Base-by-base conservation (phyloP, 1,284 basidiomycete species). In the Porodaedalea pini region DNA sequence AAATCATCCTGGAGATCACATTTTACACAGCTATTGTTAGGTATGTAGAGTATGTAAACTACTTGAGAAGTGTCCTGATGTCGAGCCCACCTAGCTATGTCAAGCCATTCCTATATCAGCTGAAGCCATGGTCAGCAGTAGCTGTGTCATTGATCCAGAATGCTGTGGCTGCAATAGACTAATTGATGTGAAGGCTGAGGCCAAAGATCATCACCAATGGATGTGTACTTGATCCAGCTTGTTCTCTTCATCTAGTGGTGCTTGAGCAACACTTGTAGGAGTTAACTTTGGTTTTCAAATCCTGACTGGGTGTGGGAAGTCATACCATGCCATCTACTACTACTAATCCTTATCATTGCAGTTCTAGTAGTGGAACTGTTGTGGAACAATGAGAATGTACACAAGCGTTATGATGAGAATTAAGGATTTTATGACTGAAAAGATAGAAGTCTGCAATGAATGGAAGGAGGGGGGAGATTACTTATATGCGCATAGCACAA, bases 21-120 rank as follows among this genome's bases (percentile, higher is more conserved):
- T 53, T 41, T 21, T 47, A 11, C 15, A 47, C 44, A 25, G 44
- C 44, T 19, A 47, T 47, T 27, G 44, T 47, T 15, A 47, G 44
- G 44, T 47, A 29, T 15, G 44, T 25, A 4, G 29, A 7, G 41
- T 13, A 27, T 23, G 21, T 3, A 19, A 25, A 13, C 15, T 25
- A 47, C 23, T n/a, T 19, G 44, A n/a, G n/a, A 47, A 19, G 15
- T 6, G 6, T 47, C 5, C n/a, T 47, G 15, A 47, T 6, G 44
- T 19, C 23, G 13, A n/a, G 4, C 23, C 21, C n/a, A 25, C 15
- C 7, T 19, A 47, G 44, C 23, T 47, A 47, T 25, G 29, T 47
- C 44, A 47, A 47, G 29, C 23, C 44, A 5, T 47, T 47, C 29
- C 44, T 21, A 13, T 25, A 19, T 47, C 10, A 25, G 21, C 44